These are phyloP conservation scores for Calocybe gambosa DNA, from an alignment of 1,284 basidiomycete species.

Conservation along the genomic window DNA sequence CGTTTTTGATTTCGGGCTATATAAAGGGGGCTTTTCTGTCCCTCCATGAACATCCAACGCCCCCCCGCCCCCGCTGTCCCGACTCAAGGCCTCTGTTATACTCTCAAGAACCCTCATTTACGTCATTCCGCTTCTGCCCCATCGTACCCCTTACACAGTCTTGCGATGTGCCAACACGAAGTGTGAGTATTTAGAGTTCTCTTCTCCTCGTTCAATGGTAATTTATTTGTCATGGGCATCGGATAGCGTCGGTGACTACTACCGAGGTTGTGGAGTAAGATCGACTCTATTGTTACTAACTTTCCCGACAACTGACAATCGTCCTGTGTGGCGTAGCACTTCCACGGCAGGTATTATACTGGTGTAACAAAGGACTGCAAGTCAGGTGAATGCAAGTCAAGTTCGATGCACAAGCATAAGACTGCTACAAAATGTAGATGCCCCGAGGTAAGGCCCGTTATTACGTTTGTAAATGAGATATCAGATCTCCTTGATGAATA, in stretches of 20 bases:
- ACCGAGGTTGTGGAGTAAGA: constrained; percentile 54
- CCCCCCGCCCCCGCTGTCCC: not conserved
- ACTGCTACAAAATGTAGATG: constrained; percentile 46
- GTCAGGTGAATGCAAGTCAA: constrained; percentile 45
- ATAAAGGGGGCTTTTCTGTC: constrained; percentile 11
- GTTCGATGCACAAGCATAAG: constrained; percentile 48
- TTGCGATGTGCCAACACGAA: constrained; percentile 53
- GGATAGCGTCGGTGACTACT: constrained; percentile 51
- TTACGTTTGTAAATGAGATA: constrained; percentile 1
- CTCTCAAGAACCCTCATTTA: not conserved
- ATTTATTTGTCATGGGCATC: constrained; percentile 3
- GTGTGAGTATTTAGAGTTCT: constrained; percentile 33
- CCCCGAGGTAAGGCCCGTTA: constrained; percentile 25
- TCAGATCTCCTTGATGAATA: not conserved
- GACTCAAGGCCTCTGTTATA: not conserved
- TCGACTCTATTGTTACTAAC: not conserved
- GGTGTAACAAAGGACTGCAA: constrained; percentile 50
- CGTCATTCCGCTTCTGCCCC: not conserved
- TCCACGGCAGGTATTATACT: constrained; percentile 56
- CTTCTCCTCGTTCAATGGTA: not conserved
- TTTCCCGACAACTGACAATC: constrained; percentile 9
- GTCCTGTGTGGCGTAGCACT: constrained; percentile 37
- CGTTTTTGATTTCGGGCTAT: constrained; percentile 4
- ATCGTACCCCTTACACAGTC: not conserved
- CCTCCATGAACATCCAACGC: constrained; percentile 1